phyloP scores from a whole-genome alignment of 2,329 filamentous ascomycete genomes.

The Stemphylium vesicarium region DNA sequence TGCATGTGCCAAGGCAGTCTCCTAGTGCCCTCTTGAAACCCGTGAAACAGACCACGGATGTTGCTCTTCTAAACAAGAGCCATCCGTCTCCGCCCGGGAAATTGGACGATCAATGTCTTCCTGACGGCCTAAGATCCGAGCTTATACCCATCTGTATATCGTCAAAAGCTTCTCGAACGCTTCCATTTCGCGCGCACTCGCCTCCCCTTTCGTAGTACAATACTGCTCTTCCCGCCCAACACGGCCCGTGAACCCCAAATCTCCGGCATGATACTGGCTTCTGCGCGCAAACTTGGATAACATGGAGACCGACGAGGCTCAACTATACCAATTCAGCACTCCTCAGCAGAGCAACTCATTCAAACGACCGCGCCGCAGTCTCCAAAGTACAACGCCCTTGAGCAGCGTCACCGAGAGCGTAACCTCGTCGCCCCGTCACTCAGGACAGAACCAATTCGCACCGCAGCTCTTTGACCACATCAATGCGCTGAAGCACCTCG shows the following conservation, averaged over 20 bases:
- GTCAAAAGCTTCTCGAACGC: constrained; percentile 48
- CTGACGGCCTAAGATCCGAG: constrained; percentile 46
- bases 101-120: constrained; percentile 51
- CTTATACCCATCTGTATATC: constrained; percentile 38
- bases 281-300: constrained; percentile 39
- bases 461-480: constrained; percentile 49
- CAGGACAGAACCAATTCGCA: constrained; percentile 41
- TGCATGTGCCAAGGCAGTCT: constrained; percentile 37
- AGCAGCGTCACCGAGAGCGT: constrained; percentile 47
- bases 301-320: constrained; percentile 49
- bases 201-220: constrained; percentile 35
- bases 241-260: constrained; percentile 40
- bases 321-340: constrained; percentile 45
- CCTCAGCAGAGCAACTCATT: constrained; percentile 45
- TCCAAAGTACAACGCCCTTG: constrained; percentile 46
- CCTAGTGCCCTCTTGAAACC: constrained; percentile 35
- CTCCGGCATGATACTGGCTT: constrained; percentile 46
- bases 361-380: constrained; percentile 48
- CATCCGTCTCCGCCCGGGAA: constrained; percentile 48
- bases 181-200: constrained; percentile 35
- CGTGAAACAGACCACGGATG: constrained; percentile 27
- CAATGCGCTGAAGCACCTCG: constrained; percentile 49
- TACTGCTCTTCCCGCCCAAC: constrained; percentile 32
- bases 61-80: constrained; percentile 46
- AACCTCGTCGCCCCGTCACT: constrained; percentile 45